Conservation (phyloP, 345 rosid genomes). For the Fremontodendron californicum region DNA sequence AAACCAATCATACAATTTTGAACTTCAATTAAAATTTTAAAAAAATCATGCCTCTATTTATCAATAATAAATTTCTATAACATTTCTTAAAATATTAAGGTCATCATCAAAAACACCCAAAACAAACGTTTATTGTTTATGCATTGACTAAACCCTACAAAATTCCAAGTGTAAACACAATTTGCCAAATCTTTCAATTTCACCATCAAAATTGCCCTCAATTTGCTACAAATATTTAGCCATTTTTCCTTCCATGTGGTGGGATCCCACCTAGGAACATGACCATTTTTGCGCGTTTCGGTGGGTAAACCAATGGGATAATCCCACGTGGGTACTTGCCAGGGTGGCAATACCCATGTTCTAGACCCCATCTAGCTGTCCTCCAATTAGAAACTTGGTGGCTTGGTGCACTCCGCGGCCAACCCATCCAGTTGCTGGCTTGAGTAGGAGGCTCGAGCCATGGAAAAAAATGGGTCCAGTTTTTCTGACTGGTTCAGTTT, state of each 20-base stretch:
- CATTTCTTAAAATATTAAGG: too few relatives aligned
- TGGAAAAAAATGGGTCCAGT: background rate
- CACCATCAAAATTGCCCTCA: background rate
- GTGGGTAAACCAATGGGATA: background rate
- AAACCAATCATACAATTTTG: too few relatives aligned
- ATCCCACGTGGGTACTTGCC: background rate
- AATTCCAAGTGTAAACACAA: background rate
- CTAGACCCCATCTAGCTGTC: slow-evolving; percentile 14
- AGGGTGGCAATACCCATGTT: background rate
- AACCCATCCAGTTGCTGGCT: background rate
- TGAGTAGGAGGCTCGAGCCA: slow-evolving; percentile 1
- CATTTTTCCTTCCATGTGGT: background rate
- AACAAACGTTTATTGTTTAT: background rate
- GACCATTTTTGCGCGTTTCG: slow-evolving; percentile 12
- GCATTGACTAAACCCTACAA: background rate
- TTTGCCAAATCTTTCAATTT: background rate
- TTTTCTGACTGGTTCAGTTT: background rate
- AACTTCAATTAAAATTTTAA: too few relatives aligned
- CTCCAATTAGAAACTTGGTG: background rate
- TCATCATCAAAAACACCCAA: too few relatives aligned
- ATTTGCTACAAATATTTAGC: background rate
- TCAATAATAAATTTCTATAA: too few relatives aligned
- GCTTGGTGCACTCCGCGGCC: background rate
- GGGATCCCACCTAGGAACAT: background rate
- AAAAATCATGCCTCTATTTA: too few relatives aligned